Conservation (phyloP, 495 filamentous ascomycete genomes). For the Podospora appendiculata region DNA sequence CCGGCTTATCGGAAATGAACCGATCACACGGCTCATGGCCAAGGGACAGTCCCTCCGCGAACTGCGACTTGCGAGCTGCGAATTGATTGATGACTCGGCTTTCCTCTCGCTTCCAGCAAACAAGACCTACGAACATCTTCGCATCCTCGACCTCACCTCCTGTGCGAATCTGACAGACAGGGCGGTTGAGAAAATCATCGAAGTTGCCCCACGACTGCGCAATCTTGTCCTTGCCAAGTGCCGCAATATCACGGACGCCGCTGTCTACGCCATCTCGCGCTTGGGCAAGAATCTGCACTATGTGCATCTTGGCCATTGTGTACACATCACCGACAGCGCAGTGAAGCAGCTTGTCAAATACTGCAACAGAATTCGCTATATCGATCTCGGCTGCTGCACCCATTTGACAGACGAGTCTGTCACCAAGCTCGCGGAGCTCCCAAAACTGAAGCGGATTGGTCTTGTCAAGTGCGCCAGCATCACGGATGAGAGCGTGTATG, state of each 20-base stretch:
- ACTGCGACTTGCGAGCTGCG: constrained; percentile 76
- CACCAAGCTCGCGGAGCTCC: constrained; percentile 73
- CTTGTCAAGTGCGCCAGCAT: constrained; percentile 89
- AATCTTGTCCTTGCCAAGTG: constrained; percentile 95
- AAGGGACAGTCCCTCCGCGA: constrained; percentile 78
- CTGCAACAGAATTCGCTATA: constrained; percentile 95
- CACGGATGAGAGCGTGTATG: constrained; percentile 80
- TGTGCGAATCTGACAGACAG: constrained; percentile 77
- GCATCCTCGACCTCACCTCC: constrained; percentile 89
- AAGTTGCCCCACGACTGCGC: constrained; percentile 76
- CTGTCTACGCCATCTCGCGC: constrained; percentile 78
- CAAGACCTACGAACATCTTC: constrained; percentile 70
- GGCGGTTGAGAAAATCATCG: constrained; percentile 78
- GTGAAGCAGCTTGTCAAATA: constrained; percentile 72
- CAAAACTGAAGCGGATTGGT: constrained; percentile 89
- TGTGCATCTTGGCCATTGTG: constrained; percentile 91
- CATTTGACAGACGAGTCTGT: constrained; percentile 83
- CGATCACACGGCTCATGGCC: constrained; percentile 68
- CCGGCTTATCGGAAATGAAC: constrained; percentile 65
- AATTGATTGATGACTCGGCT: constrained; percentile 71
- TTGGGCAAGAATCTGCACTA: constrained; percentile 96
- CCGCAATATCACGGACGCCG: constrained; percentile 79
- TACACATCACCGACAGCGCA: constrained; percentile 77
- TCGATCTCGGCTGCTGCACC: constrained; percentile 92
- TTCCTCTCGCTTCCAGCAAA: constrained; percentile 73